Evolutionary conservation across 2,329 filamentous ascomycete genomes (phyloP).

Genomic region (Chaetomiaceae sp.): DNA sequence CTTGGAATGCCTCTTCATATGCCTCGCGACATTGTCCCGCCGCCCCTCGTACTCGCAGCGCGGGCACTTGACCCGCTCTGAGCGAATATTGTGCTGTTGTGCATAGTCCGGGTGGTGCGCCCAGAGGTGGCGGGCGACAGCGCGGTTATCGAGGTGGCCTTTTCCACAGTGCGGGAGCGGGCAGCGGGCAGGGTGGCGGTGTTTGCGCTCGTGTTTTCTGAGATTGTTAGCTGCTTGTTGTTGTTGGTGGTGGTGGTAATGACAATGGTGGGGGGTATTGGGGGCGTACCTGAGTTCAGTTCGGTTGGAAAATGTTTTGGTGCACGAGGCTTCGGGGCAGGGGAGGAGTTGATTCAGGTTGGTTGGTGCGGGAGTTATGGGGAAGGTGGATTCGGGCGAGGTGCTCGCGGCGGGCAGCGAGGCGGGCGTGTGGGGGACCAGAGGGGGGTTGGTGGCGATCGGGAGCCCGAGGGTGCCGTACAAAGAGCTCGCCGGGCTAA

Average conservation of each 20-base stretch:
- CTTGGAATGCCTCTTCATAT: conserved; percentile 11
- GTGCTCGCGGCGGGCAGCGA: background rate
- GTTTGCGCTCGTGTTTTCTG: conserved; percentile 23
- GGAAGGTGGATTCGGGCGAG: conserved; percentile 3
- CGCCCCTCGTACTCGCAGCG: conserved; percentile 21
- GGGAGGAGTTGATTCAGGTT: background rate
- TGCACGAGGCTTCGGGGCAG: conserved; percentile 13
- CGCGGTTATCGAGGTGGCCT: conserved; percentile 21
- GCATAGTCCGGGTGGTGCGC: conserved; percentile 22
- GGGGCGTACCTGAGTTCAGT: conserved; percentile 10
- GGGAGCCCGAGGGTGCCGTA: background rate
- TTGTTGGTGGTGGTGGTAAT: background rate
- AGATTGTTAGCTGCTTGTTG: background rate
- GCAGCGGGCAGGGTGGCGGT: conserved; percentile 23
- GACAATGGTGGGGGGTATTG: background rate
- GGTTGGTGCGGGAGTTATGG: background rate
- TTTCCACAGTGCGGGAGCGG: conserved; percentile 19
- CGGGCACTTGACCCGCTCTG: conserved; percentile 14
- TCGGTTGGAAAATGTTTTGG: conserved; percentile 5
- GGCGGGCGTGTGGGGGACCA: background rate
- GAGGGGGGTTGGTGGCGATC: background rate
- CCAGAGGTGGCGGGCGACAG: conserved; percentile 24
- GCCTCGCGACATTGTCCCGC: conserved; percentile 23
- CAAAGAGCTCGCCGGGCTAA: background rate
- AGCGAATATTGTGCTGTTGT: conserved; percentile 1